phyloP scores from a whole-genome alignment of 2,329 filamentous ascomycete genomes.

The Neocucurbitaria cava region DNA sequence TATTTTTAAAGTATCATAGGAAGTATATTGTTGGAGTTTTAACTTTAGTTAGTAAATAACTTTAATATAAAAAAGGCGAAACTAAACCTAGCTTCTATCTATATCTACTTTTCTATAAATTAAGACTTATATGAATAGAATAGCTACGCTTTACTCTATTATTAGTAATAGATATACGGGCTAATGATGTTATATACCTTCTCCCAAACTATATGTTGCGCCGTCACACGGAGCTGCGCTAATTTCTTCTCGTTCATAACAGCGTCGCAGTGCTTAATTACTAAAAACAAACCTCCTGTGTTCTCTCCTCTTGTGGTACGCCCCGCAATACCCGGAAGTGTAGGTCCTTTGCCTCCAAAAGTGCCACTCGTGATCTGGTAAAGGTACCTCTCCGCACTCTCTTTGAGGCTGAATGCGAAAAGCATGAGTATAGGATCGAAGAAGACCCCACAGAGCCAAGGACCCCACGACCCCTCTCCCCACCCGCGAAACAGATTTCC shows the following conservation, averaged over 20 bases:
- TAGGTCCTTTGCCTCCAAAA: slow-evolving; percentile 10
- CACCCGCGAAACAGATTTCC: slow-evolving; percentile 32
- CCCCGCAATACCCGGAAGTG: background rate
- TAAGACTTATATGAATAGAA: too few species aligned
- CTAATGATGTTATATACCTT: background rate
- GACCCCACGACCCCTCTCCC: slow-evolving; percentile 21
- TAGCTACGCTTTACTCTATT: too few species aligned
- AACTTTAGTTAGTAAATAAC: too few species aligned
- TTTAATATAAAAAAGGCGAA: too few species aligned
- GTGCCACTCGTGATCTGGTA: slow-evolving; percentile 11
- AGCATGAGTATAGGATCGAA: background rate
- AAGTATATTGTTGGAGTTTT: too few species aligned
- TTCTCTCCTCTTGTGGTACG: background rate
- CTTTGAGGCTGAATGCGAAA: slow-evolving; percentile 5
- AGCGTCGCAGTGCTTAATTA: background rate
- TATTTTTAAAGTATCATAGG: too few species aligned
- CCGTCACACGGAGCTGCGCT: background rate
- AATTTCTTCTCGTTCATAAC: slow-evolving; percentile 4
- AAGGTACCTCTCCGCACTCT: slow-evolving; percentile 11
- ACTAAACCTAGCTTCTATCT: too few species aligned
- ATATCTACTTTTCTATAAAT: too few species aligned
- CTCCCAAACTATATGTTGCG: background rate
- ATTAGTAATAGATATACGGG: background rate
- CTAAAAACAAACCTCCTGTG: background rate
- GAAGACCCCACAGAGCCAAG: slow-evolving; percentile 7